phyloP scores from a whole-genome alignment of 768 basidiomycete species.

The Hortiboletus campestris region DNA sequence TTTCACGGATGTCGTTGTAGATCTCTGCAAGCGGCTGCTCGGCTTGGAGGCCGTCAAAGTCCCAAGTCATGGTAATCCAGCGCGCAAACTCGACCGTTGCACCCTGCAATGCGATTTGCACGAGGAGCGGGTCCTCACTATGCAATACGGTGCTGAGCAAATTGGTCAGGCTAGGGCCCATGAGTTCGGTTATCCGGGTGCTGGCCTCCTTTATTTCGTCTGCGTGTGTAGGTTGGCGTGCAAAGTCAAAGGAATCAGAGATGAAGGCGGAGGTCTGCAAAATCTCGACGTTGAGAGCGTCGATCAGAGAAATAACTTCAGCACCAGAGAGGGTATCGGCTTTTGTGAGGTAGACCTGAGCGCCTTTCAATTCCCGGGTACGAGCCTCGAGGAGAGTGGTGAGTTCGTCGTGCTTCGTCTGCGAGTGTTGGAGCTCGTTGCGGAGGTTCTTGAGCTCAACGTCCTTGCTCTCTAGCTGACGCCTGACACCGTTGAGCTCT shows the following conservation, averaged over 20 bases:
- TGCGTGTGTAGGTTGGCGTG: conserved; percentile 15
- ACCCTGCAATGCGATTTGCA: conserved; percentile 38
- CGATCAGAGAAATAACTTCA: conserved; percentile 40
- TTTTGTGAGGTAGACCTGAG: conserved; percentile 43
- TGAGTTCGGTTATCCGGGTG: conserved; percentile 30
- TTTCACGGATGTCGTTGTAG: conserved; percentile 41
- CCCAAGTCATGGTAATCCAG: conserved; percentile 37
- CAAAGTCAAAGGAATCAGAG: conserved; percentile 38
- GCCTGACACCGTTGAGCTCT: conserved; percentile 17
- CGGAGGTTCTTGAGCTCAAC: conserved; percentile 24
- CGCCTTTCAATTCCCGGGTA: conserved; percentile 41
- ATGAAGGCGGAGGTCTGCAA: conserved; percentile 46
- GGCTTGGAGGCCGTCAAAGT: conserved; percentile 31
- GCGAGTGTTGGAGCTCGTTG: conserved; percentile 28
- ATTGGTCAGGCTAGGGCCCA: conserved; percentile 27
- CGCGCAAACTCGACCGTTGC: conserved; percentile 31
- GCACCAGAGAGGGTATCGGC: conserved; percentile 43
- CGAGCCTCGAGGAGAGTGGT: conserved; percentile 32
- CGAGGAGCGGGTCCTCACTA: conserved; percentile 37
- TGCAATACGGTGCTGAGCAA: conserved; percentile 26
- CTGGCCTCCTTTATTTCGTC: conserved; percentile 31
- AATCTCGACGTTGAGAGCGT: conserved; percentile 48
- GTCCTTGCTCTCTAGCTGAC: conserved; percentile 25
- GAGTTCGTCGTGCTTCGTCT: conserved; percentile 27
- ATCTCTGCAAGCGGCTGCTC: conserved; percentile 31